phyloP scores from a whole-genome alignment of 2,329 filamentous ascomycete genomes.

The Sclerotinia minor region DNA sequence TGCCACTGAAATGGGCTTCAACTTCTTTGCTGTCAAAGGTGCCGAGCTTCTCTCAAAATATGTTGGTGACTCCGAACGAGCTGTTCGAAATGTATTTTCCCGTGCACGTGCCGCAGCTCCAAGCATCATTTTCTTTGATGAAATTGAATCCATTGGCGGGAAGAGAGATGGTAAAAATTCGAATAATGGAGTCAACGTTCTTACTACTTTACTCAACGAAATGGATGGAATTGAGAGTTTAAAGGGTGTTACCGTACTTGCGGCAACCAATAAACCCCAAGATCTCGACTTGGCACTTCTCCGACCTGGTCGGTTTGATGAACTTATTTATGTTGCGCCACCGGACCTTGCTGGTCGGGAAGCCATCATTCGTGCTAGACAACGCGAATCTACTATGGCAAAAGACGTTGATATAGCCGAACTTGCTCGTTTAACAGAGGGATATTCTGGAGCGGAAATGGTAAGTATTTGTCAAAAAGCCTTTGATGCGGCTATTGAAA shows the following conservation, averaged over 20 bases:
- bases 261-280: conserved; percentile 88
- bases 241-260: conserved; percentile 81
- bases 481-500: conserved; percentile 52
- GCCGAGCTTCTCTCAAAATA: conserved; percentile 96
- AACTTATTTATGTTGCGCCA: conserved; percentile 80
- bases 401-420: conserved; percentile 64
- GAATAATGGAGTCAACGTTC: conserved; percentile 69
- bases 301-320: conserved; percentile 81
- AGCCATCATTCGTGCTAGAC: conserved; percentile 73
- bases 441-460: conserved; percentile 85
- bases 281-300: conserved; percentile 82
- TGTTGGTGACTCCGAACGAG: conserved; percentile 89
- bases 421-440: conserved; percentile 66
- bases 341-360: conserved; percentile 71
- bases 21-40: conserved; percentile 93
- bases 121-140: conserved; percentile 95
- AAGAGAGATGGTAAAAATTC: conserved; percentile 50
- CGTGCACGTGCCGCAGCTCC: conserved; percentile 83
- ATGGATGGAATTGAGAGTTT: conserved; percentile 93
- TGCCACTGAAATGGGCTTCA: conserved; percentile 85
- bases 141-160: conserved; percentile 79
- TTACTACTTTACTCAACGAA: conserved; percentile 87
- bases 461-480: conserved; percentile 57
- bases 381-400: conserved; percentile 58
- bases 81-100: conserved; percentile 80